Evolutionary conservation across 352 stramenopile genomes (phyloP).

Genomic region (Peronospora belbahrii): DNA sequence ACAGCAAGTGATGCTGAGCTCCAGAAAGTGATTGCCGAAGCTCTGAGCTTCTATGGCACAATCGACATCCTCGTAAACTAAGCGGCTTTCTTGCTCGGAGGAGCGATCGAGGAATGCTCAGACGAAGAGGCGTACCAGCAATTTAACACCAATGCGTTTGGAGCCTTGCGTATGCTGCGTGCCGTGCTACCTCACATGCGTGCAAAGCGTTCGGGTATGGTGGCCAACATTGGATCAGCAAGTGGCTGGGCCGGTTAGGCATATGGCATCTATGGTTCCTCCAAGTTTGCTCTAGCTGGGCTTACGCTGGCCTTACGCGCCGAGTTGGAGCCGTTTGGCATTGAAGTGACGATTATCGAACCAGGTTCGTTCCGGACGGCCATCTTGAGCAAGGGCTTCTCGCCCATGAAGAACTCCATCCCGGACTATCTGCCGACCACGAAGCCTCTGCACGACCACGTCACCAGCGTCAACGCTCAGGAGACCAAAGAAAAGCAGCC

Average conservation of each 20-base stretch:
- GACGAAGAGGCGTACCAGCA: slow-evolving; percentile 27
- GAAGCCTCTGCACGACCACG: slow-evolving; percentile 14
- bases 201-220: slow-evolving; percentile 28
- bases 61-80: slow-evolving; percentile 56
- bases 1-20: slow-evolving; percentile 30
- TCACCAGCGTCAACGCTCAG: slow-evolving; percentile 13
- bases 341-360: slow-evolving; percentile 41
- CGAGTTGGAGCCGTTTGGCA: slow-evolving; percentile 31
- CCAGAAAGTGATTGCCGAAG: slow-evolving; percentile 22
- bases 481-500: slow-evolving; percentile 10
- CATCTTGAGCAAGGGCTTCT: slow-evolving; percentile 30
- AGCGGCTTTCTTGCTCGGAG: slow-evolving; percentile 34
- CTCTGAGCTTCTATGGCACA: slow-evolving; percentile 29
- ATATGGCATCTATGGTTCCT: slow-evolving; percentile 31
- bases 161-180: slow-evolving; percentile 23
- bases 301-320: slow-evolving; percentile 24
- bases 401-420: slow-evolving; percentile 24
- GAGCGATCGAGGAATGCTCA: slow-evolving; percentile 39
- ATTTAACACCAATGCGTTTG: slow-evolving; percentile 44
- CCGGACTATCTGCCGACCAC: slow-evolving; percentile 27
- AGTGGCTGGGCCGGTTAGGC: slow-evolving; percentile 22
- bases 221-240: slow-evolving; percentile 37
- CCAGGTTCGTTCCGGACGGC: slow-evolving; percentile 37
- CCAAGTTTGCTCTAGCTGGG: slow-evolving; percentile 35
- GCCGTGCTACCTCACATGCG: slow-evolving; percentile 42